phyloP scores from a whole-genome alignment of 2,329 filamentous ascomycete species.

The Penicillium sp. region DNA sequence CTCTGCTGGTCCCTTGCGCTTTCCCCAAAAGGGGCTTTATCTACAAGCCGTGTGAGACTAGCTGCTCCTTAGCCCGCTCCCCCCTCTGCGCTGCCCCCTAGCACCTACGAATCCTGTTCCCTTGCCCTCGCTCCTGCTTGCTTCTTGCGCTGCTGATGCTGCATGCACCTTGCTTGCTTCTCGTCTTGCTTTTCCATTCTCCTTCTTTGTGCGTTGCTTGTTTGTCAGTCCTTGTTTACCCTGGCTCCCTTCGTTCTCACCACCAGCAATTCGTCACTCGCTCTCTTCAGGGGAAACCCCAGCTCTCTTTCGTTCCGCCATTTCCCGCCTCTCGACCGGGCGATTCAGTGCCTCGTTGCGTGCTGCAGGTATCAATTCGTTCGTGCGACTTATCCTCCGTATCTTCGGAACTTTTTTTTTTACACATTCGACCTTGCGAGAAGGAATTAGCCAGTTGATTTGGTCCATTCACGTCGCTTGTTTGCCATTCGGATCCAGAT shows the following conservation, averaged over 20 bases:
- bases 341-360: background rate
- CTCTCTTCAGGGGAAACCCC: background rate
- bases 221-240: background rate
- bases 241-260: background rate
- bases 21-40: conserved; percentile 1
- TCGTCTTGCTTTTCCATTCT: background rate
- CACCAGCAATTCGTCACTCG: background rate
- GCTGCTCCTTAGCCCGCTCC: background rate
- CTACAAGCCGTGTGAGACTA: background rate
- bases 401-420: background rate
- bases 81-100: background rate
- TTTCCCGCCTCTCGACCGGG: background rate
- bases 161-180: conserved; percentile 4
- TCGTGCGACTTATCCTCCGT: background rate
- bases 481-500: background rate
- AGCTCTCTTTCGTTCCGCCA: background rate
- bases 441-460: background rate
- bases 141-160: background rate
- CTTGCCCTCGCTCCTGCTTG: background rate
- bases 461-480: background rate
- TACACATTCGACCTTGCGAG: background rate
- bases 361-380: background rate
- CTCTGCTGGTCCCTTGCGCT: conserved; percentile 10
- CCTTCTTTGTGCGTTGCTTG: background rate
- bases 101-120: too few species aligned